A percentile compares a stretch with the other conserved stretches of the same genome.
phyloP scores from a whole-genome alignment of 2,329 filamentous ascomycete genomes.

The Fusarium proliferatum region DNA sequence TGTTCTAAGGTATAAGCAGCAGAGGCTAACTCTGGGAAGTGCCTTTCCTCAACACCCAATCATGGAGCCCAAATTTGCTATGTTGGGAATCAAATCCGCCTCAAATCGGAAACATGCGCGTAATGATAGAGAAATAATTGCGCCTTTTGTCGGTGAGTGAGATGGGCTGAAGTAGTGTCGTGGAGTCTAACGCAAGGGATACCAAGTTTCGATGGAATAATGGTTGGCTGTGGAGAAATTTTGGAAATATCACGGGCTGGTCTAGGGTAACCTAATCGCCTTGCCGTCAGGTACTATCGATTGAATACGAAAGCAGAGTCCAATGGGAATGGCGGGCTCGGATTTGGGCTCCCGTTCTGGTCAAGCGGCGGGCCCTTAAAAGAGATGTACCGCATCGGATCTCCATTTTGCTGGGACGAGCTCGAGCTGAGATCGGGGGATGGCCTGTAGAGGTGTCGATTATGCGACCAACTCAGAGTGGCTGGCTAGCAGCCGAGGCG shows the following conservation, averaged over 20 bases:
- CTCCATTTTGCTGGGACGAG: slow-evolving; percentile 7
- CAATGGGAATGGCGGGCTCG: neutral
- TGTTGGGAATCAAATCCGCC: neutral
- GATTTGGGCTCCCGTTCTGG: slow-evolving; percentile 12
- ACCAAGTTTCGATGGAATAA: slow-evolving; percentile 13
- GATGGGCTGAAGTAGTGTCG: slow-evolving; percentile 17
- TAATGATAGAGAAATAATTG: slow-evolving; percentile 2
- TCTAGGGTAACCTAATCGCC: slow-evolving; percentile 34
- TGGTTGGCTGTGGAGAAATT: slow-evolving; percentile 29
- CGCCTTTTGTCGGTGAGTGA: slow-evolving; percentile 19
- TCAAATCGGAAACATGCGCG: slow-evolving; percentile 1
- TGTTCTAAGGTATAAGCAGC: slow-evolving; percentile 1
- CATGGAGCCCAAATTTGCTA: neutral
- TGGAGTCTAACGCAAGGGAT: slow-evolving; percentile 34
- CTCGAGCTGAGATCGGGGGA: slow-evolving; percentile 25
- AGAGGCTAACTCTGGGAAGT: slow-evolving; percentile 7
- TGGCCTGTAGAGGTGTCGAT: slow-evolving; percentile 13
- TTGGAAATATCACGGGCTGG: slow-evolving; percentile 6
- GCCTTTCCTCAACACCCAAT: slow-evolving; percentile 1
- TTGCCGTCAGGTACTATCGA: slow-evolving; percentile 15
- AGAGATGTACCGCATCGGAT: slow-evolving; percentile 33
- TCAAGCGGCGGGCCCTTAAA: slow-evolving; percentile 27
- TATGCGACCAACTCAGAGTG: slow-evolving; percentile 5
- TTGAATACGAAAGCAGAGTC: slow-evolving; percentile 14
- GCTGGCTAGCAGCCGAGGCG: slow-evolving; percentile 24